Percentiles rank a stretch among this genome's conserved stretches.
Conservation (phyloP, 2,329 filamentous ascomycete species). For the Epichloe coenophiala region DNA sequence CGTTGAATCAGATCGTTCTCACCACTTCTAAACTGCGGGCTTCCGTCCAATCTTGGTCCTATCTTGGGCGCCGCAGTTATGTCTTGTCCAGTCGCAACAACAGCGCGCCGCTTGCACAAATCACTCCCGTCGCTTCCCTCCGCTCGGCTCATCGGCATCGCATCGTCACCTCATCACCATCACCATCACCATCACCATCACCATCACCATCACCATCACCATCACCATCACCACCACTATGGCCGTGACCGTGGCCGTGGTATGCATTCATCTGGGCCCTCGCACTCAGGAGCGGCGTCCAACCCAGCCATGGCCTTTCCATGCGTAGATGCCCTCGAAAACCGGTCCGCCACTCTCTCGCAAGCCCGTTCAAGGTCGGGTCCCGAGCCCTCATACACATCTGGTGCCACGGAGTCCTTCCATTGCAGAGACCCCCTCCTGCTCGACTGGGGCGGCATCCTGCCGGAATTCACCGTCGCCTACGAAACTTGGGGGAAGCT, state of each 20-base stretch:
- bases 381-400: constrained; percentile 88
- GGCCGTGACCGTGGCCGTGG: background rate
- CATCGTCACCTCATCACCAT: background rate
- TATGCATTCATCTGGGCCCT: constrained; percentile 7
- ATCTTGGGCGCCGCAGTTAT: constrained; percentile 2
- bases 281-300: constrained; percentile 33
- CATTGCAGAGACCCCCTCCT: constrained; percentile 61
- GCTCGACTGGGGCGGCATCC: constrained; percentile 89
- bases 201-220: background rate
- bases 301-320: constrained; percentile 85
- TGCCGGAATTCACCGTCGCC: constrained; percentile 78
- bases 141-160: background rate
- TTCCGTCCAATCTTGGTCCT: background rate
- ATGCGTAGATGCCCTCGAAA: constrained; percentile 75
- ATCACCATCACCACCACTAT: background rate
- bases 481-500: constrained; percentile 86
- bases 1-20: too few species aligned
- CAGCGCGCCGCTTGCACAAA: constrained; percentile 5
- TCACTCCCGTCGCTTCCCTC: background rate
- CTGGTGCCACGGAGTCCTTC: constrained; percentile 69
- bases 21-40: background rate
- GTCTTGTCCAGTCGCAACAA: constrained; percentile 5
- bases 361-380: constrained; percentile 49
- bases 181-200: background rate
- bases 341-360: constrained; percentile 56